A percentile compares a stretch with the other conserved stretches of the same genome.
These are phyloP conservation scores for Phytophthora syringae DNA, from an alignment of 352 stramenopile species.

Conservation along the genomic window DNA sequence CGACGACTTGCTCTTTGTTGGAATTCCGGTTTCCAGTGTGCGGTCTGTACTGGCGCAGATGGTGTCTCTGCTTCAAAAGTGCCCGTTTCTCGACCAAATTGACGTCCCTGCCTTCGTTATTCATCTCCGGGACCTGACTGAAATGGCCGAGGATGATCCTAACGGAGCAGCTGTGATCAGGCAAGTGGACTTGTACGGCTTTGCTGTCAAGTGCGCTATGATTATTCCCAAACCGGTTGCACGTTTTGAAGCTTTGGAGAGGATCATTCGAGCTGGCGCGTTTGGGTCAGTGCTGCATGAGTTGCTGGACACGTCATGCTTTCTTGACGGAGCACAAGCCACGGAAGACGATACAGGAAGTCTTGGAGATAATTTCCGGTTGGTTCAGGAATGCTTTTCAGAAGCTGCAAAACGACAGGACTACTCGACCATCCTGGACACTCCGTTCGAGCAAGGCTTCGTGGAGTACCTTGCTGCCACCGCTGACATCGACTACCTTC, in stretches of 20 bases:
- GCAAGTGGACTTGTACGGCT: slow-evolving; percentile 42
- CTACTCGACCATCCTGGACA: slow-evolving; percentile 33
- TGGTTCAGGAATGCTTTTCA: slow-evolving; percentile 50
- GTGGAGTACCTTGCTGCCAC: slow-evolving; percentile 57
- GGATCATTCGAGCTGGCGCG: slow-evolving; percentile 53
- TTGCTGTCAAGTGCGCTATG: slow-evolving; percentile 58
- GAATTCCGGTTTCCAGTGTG: slow-evolving; percentile 25
- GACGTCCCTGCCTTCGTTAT: slow-evolving; percentile 58
- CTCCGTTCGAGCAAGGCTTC: slow-evolving; percentile 52
- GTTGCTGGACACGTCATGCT: slow-evolving; percentile 40
- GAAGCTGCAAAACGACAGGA: slow-evolving; percentile 41
- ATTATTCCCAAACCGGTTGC: slow-evolving; percentile 47
- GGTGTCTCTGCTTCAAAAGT: slow-evolving; percentile 53
- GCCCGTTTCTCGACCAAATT: slow-evolving; percentile 66
- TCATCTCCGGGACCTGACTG: slow-evolving; percentile 49
- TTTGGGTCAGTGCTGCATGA: slow-evolving; percentile 51
- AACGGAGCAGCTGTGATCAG: slow-evolving; percentile 18
- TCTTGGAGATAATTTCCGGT: slow-evolving; percentile 40
- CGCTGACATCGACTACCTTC: slow-evolving; percentile 36
- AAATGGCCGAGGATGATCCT: slow-evolving; percentile 21
- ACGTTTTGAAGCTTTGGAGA: slow-evolving; percentile 44
- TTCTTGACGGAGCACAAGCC: slow-evolving; percentile 29
- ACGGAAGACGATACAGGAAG: slow-evolving; percentile 18
- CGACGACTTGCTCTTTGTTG: slow-evolving; percentile 24
- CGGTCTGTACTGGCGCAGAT: slow-evolving; percentile 37